These are phyloP conservation scores for Endogone sp. DNA, from an alignment of 192 early-diverging fungal species.

Conservation along the genomic window DNA sequence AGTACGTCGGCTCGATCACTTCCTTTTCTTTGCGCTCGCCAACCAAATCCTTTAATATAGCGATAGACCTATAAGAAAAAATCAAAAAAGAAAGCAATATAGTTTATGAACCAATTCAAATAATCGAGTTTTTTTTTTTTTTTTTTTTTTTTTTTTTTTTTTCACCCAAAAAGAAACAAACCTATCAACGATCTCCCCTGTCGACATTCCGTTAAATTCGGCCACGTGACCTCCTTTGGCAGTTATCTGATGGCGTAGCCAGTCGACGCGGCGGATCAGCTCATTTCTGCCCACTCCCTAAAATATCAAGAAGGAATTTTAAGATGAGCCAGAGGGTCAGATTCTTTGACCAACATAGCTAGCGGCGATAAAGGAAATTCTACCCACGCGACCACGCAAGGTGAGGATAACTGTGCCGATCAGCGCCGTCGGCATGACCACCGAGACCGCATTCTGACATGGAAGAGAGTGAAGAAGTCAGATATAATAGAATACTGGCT, in stretches of 20 bases:
- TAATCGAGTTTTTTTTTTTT: too few species aligned
- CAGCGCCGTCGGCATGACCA: constrained; percentile 83
- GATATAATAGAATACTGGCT: constrained; percentile 23
- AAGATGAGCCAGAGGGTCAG: too few species aligned
- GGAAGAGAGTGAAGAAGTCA: background rate
- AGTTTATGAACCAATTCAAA: too few species aligned
- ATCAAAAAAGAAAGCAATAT: too few species aligned
- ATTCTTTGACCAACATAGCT: too few species aligned
- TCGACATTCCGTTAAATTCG: constrained; percentile 71
- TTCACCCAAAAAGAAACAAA: constrained; percentile 20
- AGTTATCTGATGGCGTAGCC: constrained; percentile 60
- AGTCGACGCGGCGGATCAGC: constrained; percentile 72
- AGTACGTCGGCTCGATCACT: constrained; percentile 79
- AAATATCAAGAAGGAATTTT: too few species aligned
- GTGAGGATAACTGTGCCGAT: constrained; percentile 80
- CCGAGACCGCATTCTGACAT: constrained; percentile 61
- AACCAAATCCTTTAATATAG: constrained; percentile 70
- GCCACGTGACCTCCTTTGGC: constrained; percentile 73
- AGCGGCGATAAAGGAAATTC: background rate
- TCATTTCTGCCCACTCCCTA: constrained; percentile 60
- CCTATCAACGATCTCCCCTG: constrained; percentile 70
- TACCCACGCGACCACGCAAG: constrained; percentile 68
- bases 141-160: too few species aligned
- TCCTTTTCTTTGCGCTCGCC: constrained; percentile 70
- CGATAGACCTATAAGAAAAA: constrained; percentile 42